These are phyloP conservation scores for Leishmania braziliensis DNA, from an alignment of 208 protist genomes.

Conservation along the genomic window DNA sequence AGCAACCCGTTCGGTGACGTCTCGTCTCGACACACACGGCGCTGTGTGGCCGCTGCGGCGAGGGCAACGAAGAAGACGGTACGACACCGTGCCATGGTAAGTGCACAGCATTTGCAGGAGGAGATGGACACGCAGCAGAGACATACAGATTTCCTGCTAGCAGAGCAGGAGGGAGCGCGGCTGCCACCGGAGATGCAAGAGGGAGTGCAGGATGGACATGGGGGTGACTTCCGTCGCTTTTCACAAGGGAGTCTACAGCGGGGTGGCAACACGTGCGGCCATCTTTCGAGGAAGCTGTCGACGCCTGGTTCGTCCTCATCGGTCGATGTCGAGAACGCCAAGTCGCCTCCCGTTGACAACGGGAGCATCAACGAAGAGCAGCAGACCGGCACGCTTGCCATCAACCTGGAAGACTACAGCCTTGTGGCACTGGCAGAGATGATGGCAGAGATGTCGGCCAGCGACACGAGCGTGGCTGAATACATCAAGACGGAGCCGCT, in stretches of 20 bases:
- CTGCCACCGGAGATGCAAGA: not conserved
- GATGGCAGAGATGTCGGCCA: constrained; percentile 70
- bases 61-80: constrained; percentile 19
- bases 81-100: constrained; percentile 15
- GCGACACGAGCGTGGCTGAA: constrained; percentile 46
- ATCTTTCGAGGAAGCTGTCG: not conserved
- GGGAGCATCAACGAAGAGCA: not conserved
- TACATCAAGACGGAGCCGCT: constrained; percentile 79
- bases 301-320: not conserved
- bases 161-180: constrained; percentile 19
- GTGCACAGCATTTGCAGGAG: constrained; percentile 20
- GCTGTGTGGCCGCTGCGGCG: constrained; percentile 18
- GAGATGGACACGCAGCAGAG: constrained; percentile 15
- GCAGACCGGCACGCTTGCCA: constrained; percentile 31
- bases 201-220: not conserved
- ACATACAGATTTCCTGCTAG: constrained; percentile 17
- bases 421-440: constrained; percentile 82
- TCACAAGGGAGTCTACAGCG: not conserved
- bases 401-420: constrained; percentile 79
- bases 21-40: constrained; percentile 19
- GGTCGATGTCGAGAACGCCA: not conserved
- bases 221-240: constrained; percentile 1
- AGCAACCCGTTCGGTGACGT: constrained; percentile 23
- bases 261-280: not conserved
- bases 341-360: not conserved